Conservation (phyloP, 306 rosid species). For the Cucurbita argyrosperma region DNA sequence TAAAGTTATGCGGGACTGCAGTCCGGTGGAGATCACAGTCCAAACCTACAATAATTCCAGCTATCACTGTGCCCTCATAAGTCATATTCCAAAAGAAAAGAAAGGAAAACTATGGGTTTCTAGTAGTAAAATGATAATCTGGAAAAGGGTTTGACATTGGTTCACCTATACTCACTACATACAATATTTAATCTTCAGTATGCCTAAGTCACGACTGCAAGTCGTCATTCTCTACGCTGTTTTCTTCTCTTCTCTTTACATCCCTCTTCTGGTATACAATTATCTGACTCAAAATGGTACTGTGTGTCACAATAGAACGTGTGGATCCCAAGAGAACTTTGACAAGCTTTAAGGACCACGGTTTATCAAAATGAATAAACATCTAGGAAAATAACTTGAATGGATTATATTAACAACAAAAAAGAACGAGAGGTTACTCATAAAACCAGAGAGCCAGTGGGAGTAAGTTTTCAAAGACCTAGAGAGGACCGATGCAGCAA, state of each 20-base stretch:
- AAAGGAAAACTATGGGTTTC: neutral
- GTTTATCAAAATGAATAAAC: neutral
- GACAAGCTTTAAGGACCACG: constrained; percentile 28
- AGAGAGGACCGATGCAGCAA: neutral
- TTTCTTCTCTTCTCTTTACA: constrained; percentile 60
- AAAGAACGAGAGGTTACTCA: neutral
- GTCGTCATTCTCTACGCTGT: constrained; percentile 21
- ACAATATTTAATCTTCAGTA: neutral
- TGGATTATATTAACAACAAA: neutral
- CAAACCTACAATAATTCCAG: neutral
- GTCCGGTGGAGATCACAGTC: neutral
- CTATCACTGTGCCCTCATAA: neutral
- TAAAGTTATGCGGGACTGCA: neutral
- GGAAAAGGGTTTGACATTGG: neutral
- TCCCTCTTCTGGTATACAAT: constrained; percentile 44
- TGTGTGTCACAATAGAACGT: constrained; percentile 60
- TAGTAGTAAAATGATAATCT: neutral
- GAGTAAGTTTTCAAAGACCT: neutral
- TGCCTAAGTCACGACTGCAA: neutral
- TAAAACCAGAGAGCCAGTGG: neutral
- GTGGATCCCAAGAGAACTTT: constrained; percentile 76
- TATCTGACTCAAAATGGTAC: constrained; percentile 69
- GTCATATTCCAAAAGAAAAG: neutral
- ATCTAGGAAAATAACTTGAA: neutral
- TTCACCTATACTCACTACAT: neutral